Conservation (phyloP, 176 grass and related monocot genomes). For the maize (Zea mays) region DNA sequence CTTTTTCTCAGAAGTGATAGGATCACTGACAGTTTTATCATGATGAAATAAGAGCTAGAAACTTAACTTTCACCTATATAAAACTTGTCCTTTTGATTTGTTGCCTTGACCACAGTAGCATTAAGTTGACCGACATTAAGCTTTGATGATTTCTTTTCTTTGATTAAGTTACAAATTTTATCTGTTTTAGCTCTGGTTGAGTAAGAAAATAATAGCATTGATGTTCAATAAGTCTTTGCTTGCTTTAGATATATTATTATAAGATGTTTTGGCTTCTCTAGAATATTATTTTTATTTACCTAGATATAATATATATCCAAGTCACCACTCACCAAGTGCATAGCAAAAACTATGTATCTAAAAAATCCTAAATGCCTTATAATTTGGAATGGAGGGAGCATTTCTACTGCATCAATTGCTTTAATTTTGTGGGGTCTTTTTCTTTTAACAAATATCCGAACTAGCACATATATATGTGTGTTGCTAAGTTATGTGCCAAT, state of each 20-base stretch:
- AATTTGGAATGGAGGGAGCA: not conserved
- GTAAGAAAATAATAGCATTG: not conserved
- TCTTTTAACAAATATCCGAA: too few species aligned
- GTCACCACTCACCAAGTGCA: too few species aligned
- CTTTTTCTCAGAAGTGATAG: slow-evolving; percentile 12
- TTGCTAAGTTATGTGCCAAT: too few species aligned
- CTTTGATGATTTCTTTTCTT: not conserved
- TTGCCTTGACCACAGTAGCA: not conserved
- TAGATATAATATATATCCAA: too few species aligned
- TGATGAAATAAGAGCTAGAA: slow-evolving; percentile 17
- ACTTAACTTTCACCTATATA: not conserved
- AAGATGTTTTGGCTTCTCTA: too few species aligned
- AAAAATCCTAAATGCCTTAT: too few species aligned
- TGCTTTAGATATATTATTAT: not conserved
- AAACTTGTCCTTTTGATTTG: not conserved
- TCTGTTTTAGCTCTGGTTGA: slow-evolving; percentile 17
- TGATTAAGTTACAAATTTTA: not conserved
- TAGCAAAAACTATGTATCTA: too few species aligned
- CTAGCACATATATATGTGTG: too few species aligned
- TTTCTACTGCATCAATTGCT: not conserved
- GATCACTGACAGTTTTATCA: slow-evolving; percentile 12
- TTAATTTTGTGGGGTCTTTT: too few species aligned
- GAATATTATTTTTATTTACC: too few species aligned
- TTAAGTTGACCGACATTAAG: not conserved
- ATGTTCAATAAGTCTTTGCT: not conserved